These are phyloP conservation scores for Polysphondylium violaceum DNA, from an alignment of 78 protist genomes.

Conservation along the genomic window DNA sequence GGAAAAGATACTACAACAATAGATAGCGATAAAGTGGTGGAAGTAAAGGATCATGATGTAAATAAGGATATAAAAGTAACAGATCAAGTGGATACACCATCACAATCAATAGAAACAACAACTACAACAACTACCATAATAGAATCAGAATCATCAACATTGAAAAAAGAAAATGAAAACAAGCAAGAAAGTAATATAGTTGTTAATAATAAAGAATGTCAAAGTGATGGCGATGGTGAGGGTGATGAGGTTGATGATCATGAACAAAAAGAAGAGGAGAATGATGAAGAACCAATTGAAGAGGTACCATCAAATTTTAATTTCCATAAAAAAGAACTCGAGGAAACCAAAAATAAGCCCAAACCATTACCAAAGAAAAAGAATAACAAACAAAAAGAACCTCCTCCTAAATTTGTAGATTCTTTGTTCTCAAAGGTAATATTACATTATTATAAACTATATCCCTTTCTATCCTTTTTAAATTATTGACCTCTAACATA, in stretches of 20 bases:
- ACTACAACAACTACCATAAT: not conserved
- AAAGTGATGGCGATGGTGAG: not conserved
- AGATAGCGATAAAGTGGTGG: too few relatives aligned
- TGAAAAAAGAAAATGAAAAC: slow-evolving; percentile 3
- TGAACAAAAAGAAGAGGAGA: not conserved
- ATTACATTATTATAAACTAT: not conserved
- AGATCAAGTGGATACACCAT: too few relatives aligned
- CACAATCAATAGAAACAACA: not conserved
- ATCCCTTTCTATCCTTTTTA: not conserved
- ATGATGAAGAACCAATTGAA: not conserved
- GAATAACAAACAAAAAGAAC: not conserved
- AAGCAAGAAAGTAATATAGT: slow-evolving; percentile 9
- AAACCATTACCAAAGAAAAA: not conserved
- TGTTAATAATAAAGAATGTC: not conserved
- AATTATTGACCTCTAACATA: not conserved
- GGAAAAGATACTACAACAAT: too few relatives aligned
- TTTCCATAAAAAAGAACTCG: not conserved
- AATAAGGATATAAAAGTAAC: too few relatives aligned
- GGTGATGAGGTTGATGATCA: not conserved
- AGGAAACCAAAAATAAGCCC: not conserved
- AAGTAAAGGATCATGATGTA: too few relatives aligned
- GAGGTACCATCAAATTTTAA: slow-evolving; percentile 36
- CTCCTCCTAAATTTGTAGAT: not conserved
- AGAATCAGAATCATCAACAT: not conserved
- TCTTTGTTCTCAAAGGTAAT: slow-evolving; percentile 53